Conservation (phyloP, 176 grass and related monocot genomes). For the Zoysia pacifica region DNA sequence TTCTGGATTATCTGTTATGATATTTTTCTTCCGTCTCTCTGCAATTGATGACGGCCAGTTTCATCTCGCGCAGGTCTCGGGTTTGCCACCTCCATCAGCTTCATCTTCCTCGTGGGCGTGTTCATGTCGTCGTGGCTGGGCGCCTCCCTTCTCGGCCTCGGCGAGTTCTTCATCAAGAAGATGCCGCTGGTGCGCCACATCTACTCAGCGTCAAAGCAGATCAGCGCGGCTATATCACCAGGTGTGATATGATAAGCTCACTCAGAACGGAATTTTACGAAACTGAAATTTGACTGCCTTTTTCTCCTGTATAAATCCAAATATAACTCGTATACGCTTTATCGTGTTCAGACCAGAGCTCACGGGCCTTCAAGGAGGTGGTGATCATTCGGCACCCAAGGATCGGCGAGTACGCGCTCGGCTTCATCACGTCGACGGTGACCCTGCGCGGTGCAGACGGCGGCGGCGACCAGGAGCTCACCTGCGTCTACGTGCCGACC, state of each 20-base stretch:
- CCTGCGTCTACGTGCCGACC: slow-evolving; percentile 73
- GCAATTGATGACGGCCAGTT: background rate
- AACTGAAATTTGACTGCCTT: background rate
- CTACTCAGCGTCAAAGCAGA: slow-evolving; percentile 78
- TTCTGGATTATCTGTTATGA: background rate
- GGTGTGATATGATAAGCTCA: slow-evolving; percentile 26
- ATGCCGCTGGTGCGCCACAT: slow-evolving; percentile 72
- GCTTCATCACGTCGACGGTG: slow-evolving; percentile 78
- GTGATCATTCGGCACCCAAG: slow-evolving; percentile 76
- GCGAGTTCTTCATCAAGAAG: slow-evolving; percentile 73
- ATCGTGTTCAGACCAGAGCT: slow-evolving; percentile 58
- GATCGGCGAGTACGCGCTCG: slow-evolving; percentile 70
- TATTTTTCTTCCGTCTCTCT: background rate
- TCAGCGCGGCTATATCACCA: slow-evolving; percentile 74
- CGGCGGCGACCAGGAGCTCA: slow-evolving; percentile 55
- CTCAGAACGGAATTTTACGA: background rate
- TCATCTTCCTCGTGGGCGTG: slow-evolving; percentile 76
- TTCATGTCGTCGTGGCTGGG: slow-evolving; percentile 83
- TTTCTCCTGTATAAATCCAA: background rate
- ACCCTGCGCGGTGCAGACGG: slow-evolving; percentile 36
- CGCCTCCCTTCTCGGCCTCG: slow-evolving; percentile 66
- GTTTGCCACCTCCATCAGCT: slow-evolving; percentile 70
- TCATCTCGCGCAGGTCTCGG: slow-evolving; percentile 48
- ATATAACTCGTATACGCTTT: background rate
- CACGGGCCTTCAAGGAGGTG: slow-evolving; percentile 75